Evolutionary conservation across 129 eudicot genomes (phyloP), one percentile per base, ranked within the genome.

Genomic region (Helianthus annuus): DNA sequence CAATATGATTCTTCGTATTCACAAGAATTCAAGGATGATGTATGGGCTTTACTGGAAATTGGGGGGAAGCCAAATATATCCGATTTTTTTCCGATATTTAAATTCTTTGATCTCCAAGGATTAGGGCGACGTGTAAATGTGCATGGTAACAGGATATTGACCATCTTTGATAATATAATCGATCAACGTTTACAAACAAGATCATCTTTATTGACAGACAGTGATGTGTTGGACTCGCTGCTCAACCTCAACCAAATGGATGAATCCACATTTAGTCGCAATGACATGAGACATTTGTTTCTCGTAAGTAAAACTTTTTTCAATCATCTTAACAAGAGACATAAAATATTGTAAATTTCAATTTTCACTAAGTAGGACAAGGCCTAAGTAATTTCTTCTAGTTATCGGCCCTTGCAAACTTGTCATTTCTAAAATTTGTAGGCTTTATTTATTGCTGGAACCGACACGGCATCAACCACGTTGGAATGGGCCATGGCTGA

Each of bases 51-150:
- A 17, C 10, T 73, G 66, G 71, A 73, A 12, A 46, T 73, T 32
- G 66, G 16, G 4, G 83, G 83, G 17, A 73, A 22, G 52, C 71
- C 79, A 0, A 79, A 79, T 60, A 38, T 79, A 6, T 65, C 45
- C 0, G 76, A 79, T 10, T 73, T 55, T 57, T 79, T 79, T 27
- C 79, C 83, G 3, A 32, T 68, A 48, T 44, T 79, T 48, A 59
- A 68, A 73, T 53, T 42, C 0, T n/a, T 73, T 7, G 83, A 79
- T 79, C 83, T 71, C 27, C 83, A 79, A 69, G 66, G 83, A 2
- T 40, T 67, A 34, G 7, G 7, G 5, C 63, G 70, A 13, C 32
- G 5, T 7, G 71, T 15, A 58, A 57, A 59, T 60, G 51, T 68
- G 12, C 63, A 59, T 42, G 49, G 55, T 12, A 45, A 74, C 4